phyloP scores from a whole-genome alignment of 768 basidiomycete species.

The Serpula lacrymans region DNA sequence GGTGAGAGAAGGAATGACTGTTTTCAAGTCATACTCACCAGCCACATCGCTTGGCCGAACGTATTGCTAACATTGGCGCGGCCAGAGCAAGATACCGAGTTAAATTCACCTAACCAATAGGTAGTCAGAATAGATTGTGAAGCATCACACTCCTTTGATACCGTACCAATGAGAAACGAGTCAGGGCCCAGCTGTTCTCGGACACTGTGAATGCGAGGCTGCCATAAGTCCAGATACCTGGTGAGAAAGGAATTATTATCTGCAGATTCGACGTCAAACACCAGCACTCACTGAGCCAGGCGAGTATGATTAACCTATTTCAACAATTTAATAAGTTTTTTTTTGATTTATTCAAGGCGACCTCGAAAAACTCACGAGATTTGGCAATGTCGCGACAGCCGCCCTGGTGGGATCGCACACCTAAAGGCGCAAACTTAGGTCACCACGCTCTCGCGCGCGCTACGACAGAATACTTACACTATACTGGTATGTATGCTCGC shows the following conservation, averaged over 20 bases:
- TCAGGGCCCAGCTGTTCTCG: conserved; percentile 46
- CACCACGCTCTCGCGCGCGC: not conserved
- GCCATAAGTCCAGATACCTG: conserved; percentile 55
- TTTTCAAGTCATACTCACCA: conserved; percentile 47
- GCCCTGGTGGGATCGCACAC: conserved; percentile 41
- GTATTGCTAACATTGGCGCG: conserved; percentile 49
- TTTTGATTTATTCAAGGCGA: not conserved
- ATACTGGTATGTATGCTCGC: conserved; percentile 55
- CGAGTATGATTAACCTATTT: conserved; percentile 52
- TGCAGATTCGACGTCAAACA: not conserved
- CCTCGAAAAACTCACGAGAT: conserved; percentile 32
- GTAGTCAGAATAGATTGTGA: not conserved
- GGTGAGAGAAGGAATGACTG: too few species aligned
- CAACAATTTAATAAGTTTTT: not conserved
- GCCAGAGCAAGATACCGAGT: conserved; percentile 53
- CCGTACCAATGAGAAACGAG: conserved; percentile 44
- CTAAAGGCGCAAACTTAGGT: conserved; percentile 13
- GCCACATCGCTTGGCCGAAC: conserved; percentile 54
- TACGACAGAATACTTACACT: conserved; percentile 30
- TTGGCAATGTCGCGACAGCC: conserved; percentile 46
- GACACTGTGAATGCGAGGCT: conserved; percentile 46
- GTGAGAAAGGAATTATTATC: conserved; percentile 1
- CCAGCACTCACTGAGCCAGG: conserved; percentile 37
- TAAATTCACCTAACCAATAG: conserved; percentile 43
- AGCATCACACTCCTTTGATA: not conserved